phyloP scores from a whole-genome alignment of 1,284 basidiomycete genomes.

The Porogramme epimiltina region DNA sequence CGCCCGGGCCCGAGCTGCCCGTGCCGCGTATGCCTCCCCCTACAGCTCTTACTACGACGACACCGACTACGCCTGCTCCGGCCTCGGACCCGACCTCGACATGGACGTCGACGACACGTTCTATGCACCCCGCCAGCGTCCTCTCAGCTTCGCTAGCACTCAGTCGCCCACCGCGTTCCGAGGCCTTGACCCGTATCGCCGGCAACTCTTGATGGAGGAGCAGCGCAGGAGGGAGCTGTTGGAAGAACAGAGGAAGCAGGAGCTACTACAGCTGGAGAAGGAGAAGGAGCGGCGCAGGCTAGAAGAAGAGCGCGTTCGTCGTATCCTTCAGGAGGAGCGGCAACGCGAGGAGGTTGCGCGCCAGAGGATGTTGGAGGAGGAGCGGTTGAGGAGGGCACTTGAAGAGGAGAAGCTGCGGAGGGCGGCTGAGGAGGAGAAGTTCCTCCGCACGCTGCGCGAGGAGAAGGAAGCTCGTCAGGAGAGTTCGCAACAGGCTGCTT shows the following conservation, averaged over 20 bases:
- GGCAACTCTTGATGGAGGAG: slow-evolving; percentile 22
- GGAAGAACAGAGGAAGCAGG: slow-evolving; percentile 22
- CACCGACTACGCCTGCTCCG: slow-evolving; percentile 18
- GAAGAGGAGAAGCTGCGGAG: slow-evolving; percentile 20
- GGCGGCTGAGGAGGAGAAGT: slow-evolving; percentile 16
- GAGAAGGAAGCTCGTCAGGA: slow-evolving; percentile 15
- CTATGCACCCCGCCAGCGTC: slow-evolving; percentile 4
- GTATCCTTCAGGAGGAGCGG: slow-evolving; percentile 25
- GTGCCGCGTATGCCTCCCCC: slow-evolving; percentile 25
- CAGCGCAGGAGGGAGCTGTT: slow-evolving; percentile 21
- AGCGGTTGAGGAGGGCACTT: slow-evolving; percentile 10
- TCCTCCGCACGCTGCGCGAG: slow-evolving; percentile 15
- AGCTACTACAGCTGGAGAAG: slow-evolving; percentile 26
- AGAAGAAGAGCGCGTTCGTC: slow-evolving; percentile 24
- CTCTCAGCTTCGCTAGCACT: slow-evolving; percentile 1
- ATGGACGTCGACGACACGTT: slow-evolving; percentile 12
- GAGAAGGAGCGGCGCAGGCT: slow-evolving; percentile 23
- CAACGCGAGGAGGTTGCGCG: slow-evolving; percentile 26
- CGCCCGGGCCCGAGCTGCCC: slow-evolving; percentile 30
- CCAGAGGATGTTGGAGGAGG: slow-evolving; percentile 20
- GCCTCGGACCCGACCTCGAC: slow-evolving; percentile 10
- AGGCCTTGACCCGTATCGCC: slow-evolving; percentile 18
- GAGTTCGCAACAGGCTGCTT: slow-evolving; percentile 12
- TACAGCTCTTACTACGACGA: slow-evolving; percentile 29
- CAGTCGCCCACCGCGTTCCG: not conserved